A percentile compares a stretch with the other conserved stretches of the same genome.
phyloP scores from a whole-genome alignment of 1,284 basidiomycete species.

The Caloboletus firmus region DNA sequence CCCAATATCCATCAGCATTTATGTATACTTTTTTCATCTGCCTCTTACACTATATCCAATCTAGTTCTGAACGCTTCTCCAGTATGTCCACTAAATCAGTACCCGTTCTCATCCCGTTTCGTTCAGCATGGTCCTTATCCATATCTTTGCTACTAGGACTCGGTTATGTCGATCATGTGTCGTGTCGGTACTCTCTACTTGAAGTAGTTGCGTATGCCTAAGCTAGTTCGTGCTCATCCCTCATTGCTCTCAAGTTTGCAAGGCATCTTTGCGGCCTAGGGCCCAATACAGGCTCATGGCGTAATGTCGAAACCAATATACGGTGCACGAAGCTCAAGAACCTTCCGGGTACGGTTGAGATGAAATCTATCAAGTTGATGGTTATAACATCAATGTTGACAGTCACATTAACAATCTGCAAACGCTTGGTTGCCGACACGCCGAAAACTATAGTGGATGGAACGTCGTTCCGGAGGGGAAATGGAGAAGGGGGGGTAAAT shows the following conservation, averaged over 20 bases:
- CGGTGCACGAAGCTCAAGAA: too few species aligned
- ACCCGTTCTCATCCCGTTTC: not conserved
- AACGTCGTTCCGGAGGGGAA: too few species aligned
- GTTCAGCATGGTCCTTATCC: not conserved
- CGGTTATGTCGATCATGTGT: constrained; percentile 1
- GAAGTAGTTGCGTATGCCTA: not conserved
- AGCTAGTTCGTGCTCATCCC: not conserved
- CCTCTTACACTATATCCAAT: constrained; percentile 16
- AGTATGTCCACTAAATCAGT: not conserved
- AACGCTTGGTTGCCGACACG: too few species aligned
- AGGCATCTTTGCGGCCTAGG: too few species aligned
- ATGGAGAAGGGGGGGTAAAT: too few species aligned
- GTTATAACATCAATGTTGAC: too few species aligned
- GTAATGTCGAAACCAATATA: too few species aligned
- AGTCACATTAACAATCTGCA: too few species aligned
- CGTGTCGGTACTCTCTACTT: not conserved
- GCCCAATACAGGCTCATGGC: too few species aligned
- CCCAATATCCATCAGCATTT: not conserved
- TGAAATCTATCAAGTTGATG: too few species aligned
- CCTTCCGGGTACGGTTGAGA: too few species aligned
- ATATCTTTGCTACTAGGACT: not conserved
- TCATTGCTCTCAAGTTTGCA: not conserved
- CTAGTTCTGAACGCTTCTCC: constrained; percentile 15
- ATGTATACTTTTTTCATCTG: constrained; percentile 2
- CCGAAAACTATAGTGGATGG: too few species aligned